Evolutionary conservation across 2,329 filamentous ascomycete species (phyloP).

Genomic region (Cercospora canescens): DNA sequence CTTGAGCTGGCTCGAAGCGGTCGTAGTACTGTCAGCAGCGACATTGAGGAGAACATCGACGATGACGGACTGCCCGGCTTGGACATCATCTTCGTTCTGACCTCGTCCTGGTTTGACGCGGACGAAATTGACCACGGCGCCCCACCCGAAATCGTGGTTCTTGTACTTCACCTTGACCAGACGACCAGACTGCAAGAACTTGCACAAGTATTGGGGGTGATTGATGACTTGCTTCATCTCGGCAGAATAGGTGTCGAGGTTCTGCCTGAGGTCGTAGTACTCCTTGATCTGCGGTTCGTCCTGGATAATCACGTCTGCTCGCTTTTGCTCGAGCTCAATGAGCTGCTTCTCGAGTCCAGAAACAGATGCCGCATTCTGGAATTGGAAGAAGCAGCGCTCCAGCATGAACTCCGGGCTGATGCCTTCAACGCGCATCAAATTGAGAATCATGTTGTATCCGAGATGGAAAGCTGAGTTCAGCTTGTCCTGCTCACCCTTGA

Average conservation of each 20-base stretch:
- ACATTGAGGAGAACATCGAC: slow-evolving; percentile 77
- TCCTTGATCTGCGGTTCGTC: slow-evolving; percentile 90
- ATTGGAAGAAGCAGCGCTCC: slow-evolving; percentile 97
- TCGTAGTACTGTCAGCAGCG: slow-evolving; percentile 56
- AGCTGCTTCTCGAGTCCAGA: slow-evolving; percentile 81
- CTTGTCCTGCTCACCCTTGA: slow-evolving; percentile 93
- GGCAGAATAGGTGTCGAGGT: slow-evolving; percentile 77
- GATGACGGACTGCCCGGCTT: slow-evolving; percentile 75
- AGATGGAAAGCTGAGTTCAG: slow-evolving; percentile 97
- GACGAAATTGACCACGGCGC: slow-evolving; percentile 78
- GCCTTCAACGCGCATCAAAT: slow-evolving; percentile 95
- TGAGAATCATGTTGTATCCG: slow-evolving; percentile 99
- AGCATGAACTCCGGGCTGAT: slow-evolving; percentile 98
- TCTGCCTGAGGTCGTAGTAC: slow-evolving; percentile 87
- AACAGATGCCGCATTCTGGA: slow-evolving; percentile 91
- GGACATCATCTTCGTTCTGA: slow-evolving; percentile 64
- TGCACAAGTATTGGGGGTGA: slow-evolving; percentile 81
- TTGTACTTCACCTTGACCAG: slow-evolving; percentile 81
- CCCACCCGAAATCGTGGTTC: slow-evolving; percentile 89
- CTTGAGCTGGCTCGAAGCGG: slow-evolving; percentile 28
- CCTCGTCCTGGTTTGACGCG: slow-evolving; percentile 60
- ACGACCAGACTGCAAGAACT: slow-evolving; percentile 85
- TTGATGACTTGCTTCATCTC: slow-evolving; percentile 92
- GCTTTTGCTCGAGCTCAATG: slow-evolving; percentile 72
- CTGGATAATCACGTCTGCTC: slow-evolving; percentile 71